Conservation (phyloP, 768 basidiomycete genomes). For the Termitomyces bulborhizus region DNA sequence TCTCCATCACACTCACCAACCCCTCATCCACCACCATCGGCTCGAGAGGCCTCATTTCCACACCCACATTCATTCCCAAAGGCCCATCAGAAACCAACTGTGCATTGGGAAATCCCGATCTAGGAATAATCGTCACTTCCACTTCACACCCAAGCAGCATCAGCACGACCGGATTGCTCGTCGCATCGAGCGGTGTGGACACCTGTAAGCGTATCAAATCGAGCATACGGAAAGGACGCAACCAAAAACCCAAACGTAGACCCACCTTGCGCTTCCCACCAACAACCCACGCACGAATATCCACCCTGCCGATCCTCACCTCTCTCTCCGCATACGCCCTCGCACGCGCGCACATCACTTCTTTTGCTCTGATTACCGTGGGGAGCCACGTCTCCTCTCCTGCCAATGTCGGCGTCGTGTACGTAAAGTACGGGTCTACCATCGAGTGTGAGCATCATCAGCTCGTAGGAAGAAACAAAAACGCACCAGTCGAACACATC, state of each 20-base stretch:
- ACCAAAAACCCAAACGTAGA: background rate
- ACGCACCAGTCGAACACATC: slow-evolving; percentile 22
- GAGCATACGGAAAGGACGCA: background rate
- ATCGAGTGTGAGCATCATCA: too few relatives aligned
- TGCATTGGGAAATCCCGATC: slow-evolving; percentile 10
- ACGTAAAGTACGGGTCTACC: slow-evolving; percentile 9
- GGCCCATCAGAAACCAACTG: too few relatives aligned
- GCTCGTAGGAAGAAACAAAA: background rate
- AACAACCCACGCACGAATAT: slow-evolving; percentile 35
- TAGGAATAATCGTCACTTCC: slow-evolving; percentile 23
- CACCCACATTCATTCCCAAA: background rate
- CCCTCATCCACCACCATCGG: too few relatives aligned
- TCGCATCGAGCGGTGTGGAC: slow-evolving; percentile 19
- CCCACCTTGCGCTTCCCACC: slow-evolving; percentile 13
- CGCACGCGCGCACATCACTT: slow-evolving; percentile 24
- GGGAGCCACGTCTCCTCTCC: background rate
- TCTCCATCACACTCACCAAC: too few relatives aligned
- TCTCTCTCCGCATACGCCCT: slow-evolving; percentile 27
- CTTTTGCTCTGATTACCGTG: slow-evolving; percentile 18
- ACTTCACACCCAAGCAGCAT: slow-evolving; percentile 34
- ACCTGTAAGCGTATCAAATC: slow-evolving; percentile 11
- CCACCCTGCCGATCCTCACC: slow-evolving; percentile 27
- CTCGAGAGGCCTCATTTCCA: slow-evolving; percentile 1
- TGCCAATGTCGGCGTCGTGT: background rate
- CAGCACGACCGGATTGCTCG: slow-evolving; percentile 21